Conservation (phyloP, 352 stramenopile species). For the Phytophthora hybrid region DNA sequence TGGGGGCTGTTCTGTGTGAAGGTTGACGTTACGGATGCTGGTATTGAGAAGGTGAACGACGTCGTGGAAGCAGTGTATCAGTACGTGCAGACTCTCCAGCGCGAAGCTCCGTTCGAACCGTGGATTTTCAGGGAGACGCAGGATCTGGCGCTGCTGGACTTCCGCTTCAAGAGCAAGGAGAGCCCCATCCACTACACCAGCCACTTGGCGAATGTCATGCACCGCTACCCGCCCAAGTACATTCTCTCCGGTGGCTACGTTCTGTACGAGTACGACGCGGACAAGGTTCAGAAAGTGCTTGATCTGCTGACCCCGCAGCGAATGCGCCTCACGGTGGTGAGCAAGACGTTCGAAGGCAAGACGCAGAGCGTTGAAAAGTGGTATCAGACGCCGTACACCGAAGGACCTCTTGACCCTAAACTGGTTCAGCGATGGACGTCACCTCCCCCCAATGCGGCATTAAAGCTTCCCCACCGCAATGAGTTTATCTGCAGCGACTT, state of each 20-base stretch:
- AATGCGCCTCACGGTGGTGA: slow-evolving; percentile 75
- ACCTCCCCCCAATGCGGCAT: slow-evolving; percentile 35
- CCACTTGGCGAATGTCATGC: slow-evolving; percentile 73
- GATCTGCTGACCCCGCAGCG: slow-evolving; percentile 52
- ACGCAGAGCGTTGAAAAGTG: slow-evolving; percentile 64
- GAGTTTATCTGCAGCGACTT: slow-evolving; percentile 87
- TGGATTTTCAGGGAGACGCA: slow-evolving; percentile 83
- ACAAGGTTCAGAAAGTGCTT: slow-evolving; percentile 63
- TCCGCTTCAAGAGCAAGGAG: slow-evolving; percentile 86
- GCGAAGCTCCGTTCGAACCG: slow-evolving; percentile 45
- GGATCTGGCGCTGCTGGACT: slow-evolving; percentile 62
- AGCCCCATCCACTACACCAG: slow-evolving; percentile 76
- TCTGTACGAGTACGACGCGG: slow-evolving; percentile 71
- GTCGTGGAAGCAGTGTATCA: slow-evolving; percentile 73
- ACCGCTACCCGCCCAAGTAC: slow-evolving; percentile 66
- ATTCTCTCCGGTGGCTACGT: slow-evolving; percentile 72
- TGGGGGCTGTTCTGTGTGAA: slow-evolving; percentile 76
- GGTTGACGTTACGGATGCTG: slow-evolving; percentile 71
- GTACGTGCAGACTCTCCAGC: slow-evolving; percentile 68
- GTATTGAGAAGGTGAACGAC: slow-evolving; percentile 68
- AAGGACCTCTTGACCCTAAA: slow-evolving; percentile 41
- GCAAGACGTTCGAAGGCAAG: slow-evolving; percentile 70
- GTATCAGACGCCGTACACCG: slow-evolving; percentile 75
- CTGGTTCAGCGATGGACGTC: slow-evolving; percentile 52
- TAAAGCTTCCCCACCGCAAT: slow-evolving; percentile 72